Conservation (phyloP, 345 rosid species). For the Sisymbrium altissimum region DNA sequence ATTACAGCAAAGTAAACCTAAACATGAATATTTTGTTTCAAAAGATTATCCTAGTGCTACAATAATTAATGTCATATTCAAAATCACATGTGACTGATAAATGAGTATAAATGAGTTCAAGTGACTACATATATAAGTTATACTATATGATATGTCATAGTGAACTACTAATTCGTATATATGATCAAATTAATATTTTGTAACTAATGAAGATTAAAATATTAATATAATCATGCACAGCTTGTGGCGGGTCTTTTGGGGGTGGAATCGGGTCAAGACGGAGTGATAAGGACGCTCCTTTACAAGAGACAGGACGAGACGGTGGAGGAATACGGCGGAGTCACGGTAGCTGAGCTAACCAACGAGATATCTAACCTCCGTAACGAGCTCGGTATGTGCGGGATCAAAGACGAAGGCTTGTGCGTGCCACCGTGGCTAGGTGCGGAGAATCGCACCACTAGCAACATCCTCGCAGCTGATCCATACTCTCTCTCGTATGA, state of each 20-base stretch:
- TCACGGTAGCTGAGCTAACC: constrained; percentile 52
- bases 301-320: constrained; percentile 41
- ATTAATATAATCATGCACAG: constrained; percentile 34
- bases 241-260: constrained; percentile 56
- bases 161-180: too few species aligned
- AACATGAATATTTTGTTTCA: background rate
- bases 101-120: background rate
- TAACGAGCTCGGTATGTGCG: constrained; percentile 45
- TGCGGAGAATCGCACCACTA: constrained; percentile 38
- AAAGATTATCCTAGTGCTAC: background rate
- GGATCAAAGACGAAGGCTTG: constrained; percentile 52
- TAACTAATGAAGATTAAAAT: background rate
- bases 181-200: background rate
- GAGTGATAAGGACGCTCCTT: constrained; percentile 48
- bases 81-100: background rate
- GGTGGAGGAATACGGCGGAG: constrained; percentile 39
- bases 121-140: background rate
- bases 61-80: background rate
- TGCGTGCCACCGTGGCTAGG: constrained; percentile 40
- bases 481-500: constrained; percentile 39
- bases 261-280: constrained; percentile 73
- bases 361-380: constrained; percentile 39
- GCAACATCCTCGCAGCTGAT: constrained; percentile 35
- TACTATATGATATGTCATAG: background rate
- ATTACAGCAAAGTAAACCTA: too few species aligned